Conservation (phyloP, 1,284 basidiomycete genomes). For the Marasmius tenuissimus region DNA sequence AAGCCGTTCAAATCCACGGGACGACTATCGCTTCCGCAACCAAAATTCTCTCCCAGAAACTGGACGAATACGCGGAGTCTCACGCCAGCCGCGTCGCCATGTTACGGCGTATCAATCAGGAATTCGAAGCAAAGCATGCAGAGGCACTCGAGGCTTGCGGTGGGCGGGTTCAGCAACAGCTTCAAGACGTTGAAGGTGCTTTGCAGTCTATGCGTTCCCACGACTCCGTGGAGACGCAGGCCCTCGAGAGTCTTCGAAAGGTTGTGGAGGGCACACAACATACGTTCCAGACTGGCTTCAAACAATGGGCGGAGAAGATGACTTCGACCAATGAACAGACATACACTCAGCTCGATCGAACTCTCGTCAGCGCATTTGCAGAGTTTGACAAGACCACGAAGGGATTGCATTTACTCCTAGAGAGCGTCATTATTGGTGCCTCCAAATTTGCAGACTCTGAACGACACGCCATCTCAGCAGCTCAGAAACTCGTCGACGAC, state of each 20-base stretch:
- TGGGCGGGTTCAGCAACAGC: conserved; percentile 58
- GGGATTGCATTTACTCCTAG: conserved; percentile 54
- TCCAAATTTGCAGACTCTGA: conserved; percentile 58
- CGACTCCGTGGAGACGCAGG: conserved; percentile 55
- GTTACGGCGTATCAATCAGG: conserved; percentile 56
- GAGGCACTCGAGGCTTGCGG: conserved; percentile 53
- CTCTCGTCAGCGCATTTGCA: conserved; percentile 43
- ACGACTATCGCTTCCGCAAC: conserved; percentile 54
- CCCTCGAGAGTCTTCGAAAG: conserved; percentile 45
- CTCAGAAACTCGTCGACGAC: conserved; percentile 50
- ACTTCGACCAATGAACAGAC: conserved; percentile 47
- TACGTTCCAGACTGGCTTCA: conserved; percentile 51
- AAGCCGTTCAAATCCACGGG: conserved; percentile 63
- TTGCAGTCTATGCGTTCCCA: conserved; percentile 58
- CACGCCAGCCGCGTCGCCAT: conserved; percentile 52
- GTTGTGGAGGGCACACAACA: conserved; percentile 54
- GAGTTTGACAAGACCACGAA: conserved; percentile 57
- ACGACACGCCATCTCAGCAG: conserved; percentile 47
- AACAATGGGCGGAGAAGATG: conserved; percentile 53
- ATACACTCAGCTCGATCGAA: conserved; percentile 43
- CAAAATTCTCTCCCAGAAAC: conserved; percentile 52
- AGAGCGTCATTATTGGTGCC: conserved; percentile 60
- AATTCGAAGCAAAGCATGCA: conserved; percentile 58
- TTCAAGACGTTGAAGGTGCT: conserved; percentile 56
- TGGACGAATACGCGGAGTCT: conserved; percentile 63